These are phyloP conservation scores for Asterochloris erici DNA, from an alignment of 139 green algal species.

Conservation along the genomic window DNA sequence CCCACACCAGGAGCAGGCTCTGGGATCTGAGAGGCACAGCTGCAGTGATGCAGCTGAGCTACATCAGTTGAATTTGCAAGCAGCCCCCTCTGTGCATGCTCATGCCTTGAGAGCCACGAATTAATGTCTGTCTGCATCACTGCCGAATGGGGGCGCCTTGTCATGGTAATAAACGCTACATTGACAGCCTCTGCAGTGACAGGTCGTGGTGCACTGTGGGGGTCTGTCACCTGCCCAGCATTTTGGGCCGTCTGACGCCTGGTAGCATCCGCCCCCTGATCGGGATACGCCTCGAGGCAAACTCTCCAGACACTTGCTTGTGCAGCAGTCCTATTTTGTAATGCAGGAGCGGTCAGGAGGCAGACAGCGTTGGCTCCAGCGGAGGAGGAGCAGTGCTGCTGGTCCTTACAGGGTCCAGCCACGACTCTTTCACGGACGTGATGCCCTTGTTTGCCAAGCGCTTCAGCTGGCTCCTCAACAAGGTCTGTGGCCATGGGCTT, in stretches of 20 bases:
- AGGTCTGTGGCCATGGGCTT: neutral
- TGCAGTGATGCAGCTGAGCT: no score
- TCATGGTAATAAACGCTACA: no score
- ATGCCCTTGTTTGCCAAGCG: constrained; percentile 9
- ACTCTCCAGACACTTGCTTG: neutral
- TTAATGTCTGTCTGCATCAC: no score
- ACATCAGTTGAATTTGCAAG: no score
- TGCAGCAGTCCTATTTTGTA: neutral
- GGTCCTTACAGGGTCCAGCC: constrained; percentile 28
- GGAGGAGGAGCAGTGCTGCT: constrained; percentile 41
- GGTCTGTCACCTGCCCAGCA: neutral
- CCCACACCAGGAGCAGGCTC: neutral
- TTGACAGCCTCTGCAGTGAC: neutral
- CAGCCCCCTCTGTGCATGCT: no score
- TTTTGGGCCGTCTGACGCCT: neutral
- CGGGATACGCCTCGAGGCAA: neutral
- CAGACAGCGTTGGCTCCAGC: neutral
- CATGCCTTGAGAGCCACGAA: no score
- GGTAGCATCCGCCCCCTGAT: neutral
- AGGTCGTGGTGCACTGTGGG: neutral
- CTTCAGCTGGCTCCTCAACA: constrained; percentile 11
- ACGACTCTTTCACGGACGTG: constrained; percentile 47
- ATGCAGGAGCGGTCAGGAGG: neutral
- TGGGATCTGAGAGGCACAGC: neutral
- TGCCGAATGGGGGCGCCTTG: no score